Evolutionary conservation across 176 grass and related monocot species (phyloP).

Genomic region (Areca catechu): DNA sequence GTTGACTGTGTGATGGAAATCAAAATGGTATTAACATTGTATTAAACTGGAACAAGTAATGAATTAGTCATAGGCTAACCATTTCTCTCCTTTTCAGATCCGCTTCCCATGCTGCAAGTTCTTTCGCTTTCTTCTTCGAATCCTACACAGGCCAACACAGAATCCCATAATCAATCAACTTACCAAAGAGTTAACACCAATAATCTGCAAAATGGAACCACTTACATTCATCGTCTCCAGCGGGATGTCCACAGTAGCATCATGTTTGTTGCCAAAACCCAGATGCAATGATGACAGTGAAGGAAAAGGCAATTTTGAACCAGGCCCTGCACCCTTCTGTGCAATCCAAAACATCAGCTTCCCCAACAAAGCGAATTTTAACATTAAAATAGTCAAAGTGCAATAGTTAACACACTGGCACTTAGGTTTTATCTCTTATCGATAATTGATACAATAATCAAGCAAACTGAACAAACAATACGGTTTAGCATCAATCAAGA

Average conservation of each 20-base stretch:
- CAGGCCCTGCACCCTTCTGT: constrained; percentile 58
- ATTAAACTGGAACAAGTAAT: too few species aligned
- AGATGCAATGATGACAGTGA: constrained; percentile 34
- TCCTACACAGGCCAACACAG: constrained; percentile 19
- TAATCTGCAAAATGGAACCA: constrained; percentile 2
- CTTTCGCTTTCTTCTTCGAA: constrained; percentile 59
- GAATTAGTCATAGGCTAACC: constrained; percentile 24
- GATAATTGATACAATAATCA: too few species aligned
- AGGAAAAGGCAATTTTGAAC: constrained; percentile 34
- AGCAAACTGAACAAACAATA: too few species aligned
- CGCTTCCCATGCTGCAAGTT: constrained; percentile 66
- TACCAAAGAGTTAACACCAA: not conserved
- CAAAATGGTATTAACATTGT: not conserved
- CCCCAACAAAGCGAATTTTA: not conserved
- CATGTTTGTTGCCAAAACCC: constrained; percentile 47
- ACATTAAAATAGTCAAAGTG: too few species aligned
- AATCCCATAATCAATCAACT: too few species aligned
- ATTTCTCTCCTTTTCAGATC: constrained; percentile 68
- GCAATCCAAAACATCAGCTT: constrained; percentile 15
- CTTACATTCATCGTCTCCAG: constrained; percentile 67
- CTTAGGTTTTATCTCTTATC: too few species aligned
- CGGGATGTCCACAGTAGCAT: constrained; percentile 50
- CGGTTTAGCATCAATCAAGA: too few species aligned
- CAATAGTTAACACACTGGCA: too few species aligned
- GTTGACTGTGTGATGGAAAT: not conserved